These are phyloP conservation scores for Emericellopsis cladophorae DNA, from an alignment of 2,329 filamentous ascomycete genomes.

Conservation along the genomic window DNA sequence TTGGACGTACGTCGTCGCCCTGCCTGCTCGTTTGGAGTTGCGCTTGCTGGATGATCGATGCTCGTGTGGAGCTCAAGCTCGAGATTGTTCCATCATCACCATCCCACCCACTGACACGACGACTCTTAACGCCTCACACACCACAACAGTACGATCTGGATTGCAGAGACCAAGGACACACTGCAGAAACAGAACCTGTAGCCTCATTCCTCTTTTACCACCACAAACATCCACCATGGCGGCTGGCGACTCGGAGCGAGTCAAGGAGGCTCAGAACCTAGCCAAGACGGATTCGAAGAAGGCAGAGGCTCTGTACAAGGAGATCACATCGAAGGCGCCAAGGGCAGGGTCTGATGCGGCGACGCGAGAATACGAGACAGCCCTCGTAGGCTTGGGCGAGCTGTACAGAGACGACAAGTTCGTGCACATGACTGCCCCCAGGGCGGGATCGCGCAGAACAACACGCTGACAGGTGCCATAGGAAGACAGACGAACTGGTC, in stretches of 20 bases:
- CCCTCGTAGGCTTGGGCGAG: constrained; percentile 79
- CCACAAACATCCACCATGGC: constrained; percentile 29
- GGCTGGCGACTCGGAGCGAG: constrained; percentile 47
- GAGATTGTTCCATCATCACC: constrained; percentile 5
- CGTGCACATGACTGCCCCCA: constrained; percentile 16
- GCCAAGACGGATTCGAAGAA: constrained; percentile 69
- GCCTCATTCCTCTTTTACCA: not conserved
- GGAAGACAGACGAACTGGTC: constrained; percentile 73
- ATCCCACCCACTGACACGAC: constrained; percentile 5
- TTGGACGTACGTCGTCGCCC: constrained; percentile 2
- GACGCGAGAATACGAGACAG: constrained; percentile 81
- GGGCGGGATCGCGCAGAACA: not conserved
- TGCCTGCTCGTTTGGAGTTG: constrained; percentile 1
- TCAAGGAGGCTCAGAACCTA: constrained; percentile 82
- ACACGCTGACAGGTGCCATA: constrained; percentile 23
- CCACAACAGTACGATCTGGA: constrained; percentile 1
- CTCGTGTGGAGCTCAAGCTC: constrained; percentile 7
- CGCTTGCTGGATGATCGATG: not conserved
- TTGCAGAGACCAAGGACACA: too few relatives aligned
- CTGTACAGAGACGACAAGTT: constrained; percentile 83
- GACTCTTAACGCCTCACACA: constrained; percentile 7
- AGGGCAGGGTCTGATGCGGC: constrained; percentile 73
- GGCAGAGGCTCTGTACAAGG: constrained; percentile 80
- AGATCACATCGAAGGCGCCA: constrained; percentile 75
- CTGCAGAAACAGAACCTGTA: too few relatives aligned